These are phyloP conservation scores for Hamamelis virginiana DNA, from an alignment of 164 flowering plant genomes.

Conservation along the genomic window DNA sequence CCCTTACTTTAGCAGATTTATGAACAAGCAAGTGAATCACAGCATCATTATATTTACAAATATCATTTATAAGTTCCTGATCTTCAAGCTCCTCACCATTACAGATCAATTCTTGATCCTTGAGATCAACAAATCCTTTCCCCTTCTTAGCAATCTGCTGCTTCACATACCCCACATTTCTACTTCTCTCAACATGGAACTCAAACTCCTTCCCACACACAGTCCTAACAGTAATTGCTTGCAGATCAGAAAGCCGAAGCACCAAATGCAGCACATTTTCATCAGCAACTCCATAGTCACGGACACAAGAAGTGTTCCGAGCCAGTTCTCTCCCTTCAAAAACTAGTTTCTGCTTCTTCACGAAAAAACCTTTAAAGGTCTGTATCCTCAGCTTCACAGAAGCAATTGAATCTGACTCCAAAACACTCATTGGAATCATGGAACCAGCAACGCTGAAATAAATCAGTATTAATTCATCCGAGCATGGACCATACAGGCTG, in stretches of 20 bases:
- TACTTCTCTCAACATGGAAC: constrained; percentile 33
- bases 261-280: constrained; percentile 42
- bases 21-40: constrained; percentile 33
- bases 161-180: constrained; percentile 43
- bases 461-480: constrained; percentile 39
- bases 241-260: constrained; percentile 39
- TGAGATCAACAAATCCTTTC: constrained; percentile 22
- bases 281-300: constrained; percentile 41
- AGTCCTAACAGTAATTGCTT: constrained; percentile 38
- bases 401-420: constrained; percentile 57
- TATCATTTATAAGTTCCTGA: constrained; percentile 32
- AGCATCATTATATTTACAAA: constrained; percentile 26
- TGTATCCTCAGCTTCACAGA: constrained; percentile 59
- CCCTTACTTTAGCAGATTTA: constrained; percentile 36
- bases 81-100: constrained; percentile 48
- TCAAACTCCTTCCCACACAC: constrained; percentile 37
- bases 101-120: constrained; percentile 29
- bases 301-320: constrained; percentile 26
- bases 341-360: constrained; percentile 54
- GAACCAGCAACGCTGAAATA: constrained; percentile 42
- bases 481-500: constrained; percentile 8
- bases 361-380: constrained; percentile 37
- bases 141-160: constrained; percentile 36
- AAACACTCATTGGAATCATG: constrained; percentile 44
- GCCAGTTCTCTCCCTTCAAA: constrained; percentile 50